Evolutionary conservation across 176 grass and related monocot species (phyloP), one percentile per base, ranked within the genome.

Genomic region (Tillandsia leiboldiana): DNA sequence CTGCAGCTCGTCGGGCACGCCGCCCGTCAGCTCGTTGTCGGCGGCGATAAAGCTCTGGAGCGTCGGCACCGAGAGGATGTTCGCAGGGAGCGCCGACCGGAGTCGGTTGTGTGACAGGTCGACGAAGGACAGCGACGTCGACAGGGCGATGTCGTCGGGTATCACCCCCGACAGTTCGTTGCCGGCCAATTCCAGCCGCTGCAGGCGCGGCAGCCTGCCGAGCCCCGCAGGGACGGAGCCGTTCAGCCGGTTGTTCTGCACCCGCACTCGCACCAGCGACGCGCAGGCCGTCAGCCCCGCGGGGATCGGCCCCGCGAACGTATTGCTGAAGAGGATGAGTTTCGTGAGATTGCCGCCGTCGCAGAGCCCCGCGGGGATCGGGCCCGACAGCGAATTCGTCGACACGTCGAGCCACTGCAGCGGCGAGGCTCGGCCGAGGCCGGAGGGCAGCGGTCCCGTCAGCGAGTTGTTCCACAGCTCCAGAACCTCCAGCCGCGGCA

Each of bases 401-500:
- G 94, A 93, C 48, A 99, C 94, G 71, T 99, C 94, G 2, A 99
- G 77, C 89, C 86, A 99, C 49, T 93, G 80, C 66, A 99, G 76
- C 2, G 86, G 82, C 70, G 91, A 88, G 18, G 74, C 53, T 6
- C 58, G 56, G n/a, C 94, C 94, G 8, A 99, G 94, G 58, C 82
- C 65, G 47, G 82, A 77, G 1, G 94, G 94, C 73, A 99, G 42
- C 8, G 86, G 29, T 23, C 94, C 94, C 8, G 80, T 83, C 65
- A 99, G 84, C 13, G 94, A 99, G 75, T 99, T 99, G 79, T 99
- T 99, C 94, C 94, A 99, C 15, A 99, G 78, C 78, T 92, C 89
- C 47, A 99, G 20, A 73, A 99, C 71, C 71, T 90, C 84, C 3
- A 99, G 74, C 71, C 70, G 83, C 8, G 94, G 70, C 50, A 99